Base-by-base conservation (phyloP, 352 stramenopile genomes). In the Elongisporangium undulatum region DNA sequence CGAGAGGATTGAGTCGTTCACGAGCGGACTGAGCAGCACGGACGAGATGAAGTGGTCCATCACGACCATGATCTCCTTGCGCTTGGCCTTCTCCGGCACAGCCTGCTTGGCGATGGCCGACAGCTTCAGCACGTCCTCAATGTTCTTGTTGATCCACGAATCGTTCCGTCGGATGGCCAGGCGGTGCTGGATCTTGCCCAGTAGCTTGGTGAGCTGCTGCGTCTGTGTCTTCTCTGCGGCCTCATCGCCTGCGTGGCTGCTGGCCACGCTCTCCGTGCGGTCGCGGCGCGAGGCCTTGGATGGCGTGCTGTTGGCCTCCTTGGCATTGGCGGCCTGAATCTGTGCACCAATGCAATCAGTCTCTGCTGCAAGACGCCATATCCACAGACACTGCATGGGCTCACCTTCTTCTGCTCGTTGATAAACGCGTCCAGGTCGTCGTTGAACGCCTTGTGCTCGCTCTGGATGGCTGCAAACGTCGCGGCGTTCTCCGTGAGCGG, bases 21-120 rank as follows among this genome's bases (percentile, higher is more conserved):
- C 71, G 16, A 80, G 48, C 5, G 78, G 63, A 58, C 72, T 86
- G 8, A 90, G 59, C 58, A 90, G 61, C 62, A 90, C 74, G 3
- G 80, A 76, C 20, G 80, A 90, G 66, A 87, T 81, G 52, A 88
- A 73, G 50, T 90, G 80, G 55, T 90, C 80, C 48, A 88, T 63
- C 51, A 80, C 72, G 20, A 90, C 68, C 63, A 86, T 77, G 49
- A 88, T 54, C 26, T 88, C 76, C 8, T 84, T 82, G 4, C 78
- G 67, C 61, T 87, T 64, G 2, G 57, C 49, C 59, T 79, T 83
- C 23, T 82, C 68, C 0, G 68, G 70, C 2, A 58, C 62, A 53
- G 65, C 65, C 39, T 65, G 58, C 54, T 59, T 63, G 53, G 88
- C 69, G 17, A 80, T 54, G 6, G 59, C 54, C 6, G 72, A 71